phyloP scores from a whole-genome alignment of 75 land plant species.

The Picea sitchensis region DNA sequence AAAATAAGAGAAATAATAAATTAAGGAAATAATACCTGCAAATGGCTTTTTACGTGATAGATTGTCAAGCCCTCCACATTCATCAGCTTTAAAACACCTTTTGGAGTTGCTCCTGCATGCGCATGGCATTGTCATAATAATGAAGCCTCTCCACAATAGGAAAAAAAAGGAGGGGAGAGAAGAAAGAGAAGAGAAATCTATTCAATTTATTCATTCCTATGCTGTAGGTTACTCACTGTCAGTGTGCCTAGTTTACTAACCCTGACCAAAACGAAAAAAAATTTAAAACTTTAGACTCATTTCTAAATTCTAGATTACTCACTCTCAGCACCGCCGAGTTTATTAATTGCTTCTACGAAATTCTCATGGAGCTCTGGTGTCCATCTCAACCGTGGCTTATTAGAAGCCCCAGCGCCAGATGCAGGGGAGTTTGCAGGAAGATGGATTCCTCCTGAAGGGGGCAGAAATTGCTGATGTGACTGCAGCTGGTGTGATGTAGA shows the following conservation, averaged over 20 bases:
- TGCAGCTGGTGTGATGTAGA: neutral
- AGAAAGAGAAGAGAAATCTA: neutral
- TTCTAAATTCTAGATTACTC: slow-evolving; percentile 11
- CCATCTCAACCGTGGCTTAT: slow-evolving; percentile 60
- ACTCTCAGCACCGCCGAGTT: slow-evolving; percentile 74
- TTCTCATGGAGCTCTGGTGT: slow-evolving; percentile 62
- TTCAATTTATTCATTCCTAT: neutral
- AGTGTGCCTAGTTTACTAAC: neutral
- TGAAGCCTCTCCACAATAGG: neutral
- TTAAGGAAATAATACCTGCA: slow-evolving; percentile 45
- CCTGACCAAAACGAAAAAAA: neutral
- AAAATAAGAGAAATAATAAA: neutral
- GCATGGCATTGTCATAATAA: slow-evolving; percentile 3
- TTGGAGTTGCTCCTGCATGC: slow-evolving; percentile 72
- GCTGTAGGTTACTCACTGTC: neutral
- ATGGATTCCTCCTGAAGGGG: neutral
- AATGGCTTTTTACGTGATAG: slow-evolving; percentile 68
- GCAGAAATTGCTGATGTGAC: neutral
- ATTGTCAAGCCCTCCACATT: slow-evolving; percentile 51
- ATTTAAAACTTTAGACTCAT: neutral
- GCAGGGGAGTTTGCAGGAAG: neutral
- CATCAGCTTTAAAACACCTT: slow-evolving; percentile 54
- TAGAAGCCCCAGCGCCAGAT: slow-evolving; percentile 2
- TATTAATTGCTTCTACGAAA: slow-evolving; percentile 61
- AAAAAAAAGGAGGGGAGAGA: neutral